A percentile compares a stretch with the other conserved stretches of the same genome.
Evolutionary conservation across 495 filamentous ascomycete species (phyloP).

Genomic region (Pyrenopolyporus hunteri): DNA sequence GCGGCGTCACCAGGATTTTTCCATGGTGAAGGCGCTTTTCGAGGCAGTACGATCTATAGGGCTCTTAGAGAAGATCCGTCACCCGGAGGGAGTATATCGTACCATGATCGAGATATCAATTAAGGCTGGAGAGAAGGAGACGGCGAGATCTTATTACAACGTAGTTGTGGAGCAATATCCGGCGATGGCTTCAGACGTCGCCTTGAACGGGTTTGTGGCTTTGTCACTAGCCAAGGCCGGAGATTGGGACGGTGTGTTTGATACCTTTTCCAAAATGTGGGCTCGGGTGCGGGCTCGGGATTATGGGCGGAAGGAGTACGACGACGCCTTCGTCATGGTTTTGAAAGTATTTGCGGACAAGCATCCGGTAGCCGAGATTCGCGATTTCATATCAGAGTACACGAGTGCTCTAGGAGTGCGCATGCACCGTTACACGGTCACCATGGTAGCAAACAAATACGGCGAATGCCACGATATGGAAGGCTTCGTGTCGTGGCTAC

Average conservation of each 20-base stretch:
- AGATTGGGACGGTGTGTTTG: conserved; percentile 54
- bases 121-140: conserved; percentile 41
- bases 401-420: conserved; percentile 42
- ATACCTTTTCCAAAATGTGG: conserved; percentile 45
- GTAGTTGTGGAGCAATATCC: conserved; percentile 27
- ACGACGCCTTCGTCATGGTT: conserved; percentile 48
- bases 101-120: conserved; percentile 50
- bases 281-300: conserved; percentile 3
- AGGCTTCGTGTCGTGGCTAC: conserved; percentile 47
- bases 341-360: conserved; percentile 50
- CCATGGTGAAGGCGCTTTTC: conserved; percentile 39
- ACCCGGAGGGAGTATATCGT: conserved; percentile 42
- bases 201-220: conserved; percentile 48
- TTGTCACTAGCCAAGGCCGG: conserved; percentile 46
- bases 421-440: conserved; percentile 46
- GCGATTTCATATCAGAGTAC: conserved; percentile 50
- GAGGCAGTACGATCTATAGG: conserved; percentile 21
- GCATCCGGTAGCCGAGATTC: conserved; percentile 50
- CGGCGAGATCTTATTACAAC: conserved; percentile 40
- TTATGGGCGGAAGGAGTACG: conserved; percentile 37
- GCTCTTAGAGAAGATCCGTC: conserved; percentile 27
- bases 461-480: conserved; percentile 47
- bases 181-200: conserved; percentile 32
- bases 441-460: conserved; percentile 55
- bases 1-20: conserved; percentile 34